A percentile compares a stretch with the other conserved stretches of the same genome.
Conservation (phyloP, 257 asterid species). For the Penstemon eatonii region DNA sequence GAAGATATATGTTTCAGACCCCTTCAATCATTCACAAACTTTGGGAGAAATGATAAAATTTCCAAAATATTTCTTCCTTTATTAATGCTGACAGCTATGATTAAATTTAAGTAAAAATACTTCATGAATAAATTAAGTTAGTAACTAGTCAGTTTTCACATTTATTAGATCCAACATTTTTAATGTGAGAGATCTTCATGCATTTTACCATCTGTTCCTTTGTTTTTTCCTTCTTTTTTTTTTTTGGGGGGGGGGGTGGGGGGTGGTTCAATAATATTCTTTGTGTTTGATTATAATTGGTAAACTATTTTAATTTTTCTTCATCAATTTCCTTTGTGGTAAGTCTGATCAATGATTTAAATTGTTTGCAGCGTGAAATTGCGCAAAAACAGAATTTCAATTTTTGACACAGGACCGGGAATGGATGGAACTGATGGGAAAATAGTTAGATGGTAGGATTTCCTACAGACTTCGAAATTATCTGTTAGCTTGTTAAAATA, state of each 20-base stretch:
- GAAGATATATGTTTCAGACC: slow-evolving; percentile 1
- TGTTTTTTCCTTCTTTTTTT: neutral
- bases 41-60: neutral
- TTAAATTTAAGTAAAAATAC: too few species aligned
- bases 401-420: slow-evolving; percentile 76
- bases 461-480: slow-evolving; percentile 8
- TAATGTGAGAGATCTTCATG: slow-evolving; percentile 7
- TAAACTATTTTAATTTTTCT: neutral
- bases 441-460: slow-evolving; percentile 62
- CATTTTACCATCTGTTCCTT: neutral
- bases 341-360: slow-evolving; percentile 26
- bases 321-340: neutral
- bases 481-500: neutral
- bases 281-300: neutral
- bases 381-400: slow-evolving; percentile 35
- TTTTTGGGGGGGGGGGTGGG: neutral
- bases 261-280: neutral
- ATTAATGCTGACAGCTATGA: neutral
- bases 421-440: slow-evolving; percentile 72
- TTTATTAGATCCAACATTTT: neutral
- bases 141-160: neutral
- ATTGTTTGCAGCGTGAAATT: slow-evolving; percentile 48
- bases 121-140: neutral
- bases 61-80: slow-evolving; percentile 5
- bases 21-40: neutral